Conservation (phyloP, 164 flowering plant genomes). For the Stephania cephalantha region DNA sequence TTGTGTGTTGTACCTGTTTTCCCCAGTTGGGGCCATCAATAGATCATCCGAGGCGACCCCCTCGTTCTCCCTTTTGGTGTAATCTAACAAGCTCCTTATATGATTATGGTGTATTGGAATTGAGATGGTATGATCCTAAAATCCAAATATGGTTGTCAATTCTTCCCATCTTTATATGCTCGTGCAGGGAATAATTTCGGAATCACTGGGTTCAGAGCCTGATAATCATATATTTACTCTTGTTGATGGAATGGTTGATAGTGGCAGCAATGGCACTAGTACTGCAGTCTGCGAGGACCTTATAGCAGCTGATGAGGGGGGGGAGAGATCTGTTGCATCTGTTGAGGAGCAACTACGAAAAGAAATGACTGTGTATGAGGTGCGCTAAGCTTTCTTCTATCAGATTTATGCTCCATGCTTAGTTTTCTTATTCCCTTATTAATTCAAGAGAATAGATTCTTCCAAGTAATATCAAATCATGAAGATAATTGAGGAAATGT, state of each 20-base stretch:
- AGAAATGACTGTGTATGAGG: constrained; percentile 98
- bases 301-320: constrained; percentile 75
- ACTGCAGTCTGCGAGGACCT: constrained; percentile 58
- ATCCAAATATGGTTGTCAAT: background rate
- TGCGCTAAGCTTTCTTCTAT: constrained; percentile 17
- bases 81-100: no score
- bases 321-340: constrained; percentile 71
- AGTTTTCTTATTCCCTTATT: background rate
- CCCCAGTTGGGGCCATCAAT: no score
- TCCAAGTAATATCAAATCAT: background rate
- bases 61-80: no score
- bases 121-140: background rate
- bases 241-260: constrained; percentile 58
- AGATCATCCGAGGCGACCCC: no score
- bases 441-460: background rate
- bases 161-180: background rate
- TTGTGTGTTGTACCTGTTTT: no score
- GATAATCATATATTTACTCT: constrained; percentile 54
- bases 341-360: constrained; percentile 79
- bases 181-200: constrained; percentile 65
- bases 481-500: background rate
- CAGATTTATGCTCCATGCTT: background rate
- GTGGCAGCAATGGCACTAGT: constrained; percentile 38
- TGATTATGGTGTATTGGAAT: background rate
- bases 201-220: constrained; percentile 49